Base-by-base conservation (phyloP, 2,329 filamentous ascomycete genomes). In the Rhinocladiella mackenziei region DNA sequence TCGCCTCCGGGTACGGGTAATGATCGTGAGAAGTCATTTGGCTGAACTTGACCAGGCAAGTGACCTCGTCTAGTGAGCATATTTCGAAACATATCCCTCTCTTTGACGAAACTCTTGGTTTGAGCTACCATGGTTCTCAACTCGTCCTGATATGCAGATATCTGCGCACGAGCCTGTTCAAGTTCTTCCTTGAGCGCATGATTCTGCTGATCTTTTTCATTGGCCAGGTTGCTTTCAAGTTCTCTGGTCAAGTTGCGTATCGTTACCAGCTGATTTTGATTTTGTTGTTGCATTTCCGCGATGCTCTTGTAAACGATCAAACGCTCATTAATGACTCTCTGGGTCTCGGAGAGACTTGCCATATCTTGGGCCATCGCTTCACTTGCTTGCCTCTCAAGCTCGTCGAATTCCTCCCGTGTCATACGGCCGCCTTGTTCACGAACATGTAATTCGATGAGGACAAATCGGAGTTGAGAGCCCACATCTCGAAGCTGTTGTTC, bases 31-130 rank as follows among this genome's bases (percentile, higher is more conserved):
- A 94, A 82, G 37, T 81, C 73, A 1, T 82, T 82, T 11, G 77
- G 75, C 30, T 84, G 71, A 48, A 89, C 83, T 9, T 62, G 77
- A 61, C 60, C 76, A 59, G 60, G 73, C 62, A 68, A 81, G 65
- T 80, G 77, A 13, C 80, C 79, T 45, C 81, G 76, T 51, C 92
- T 86, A 55, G 91, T 86, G 20, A 96, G 77, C 72, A 97, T 89
- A 39, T 89, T 88, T 15, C 91, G 83, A 81, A 96, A 97, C 80
- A 96, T 96, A 62, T 98, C 91, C 51, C 92, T 83, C 68, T 98
- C 92, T 58, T 89, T 87, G 62, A 92, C 88, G 64, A 94, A 95
- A 63, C 87, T 94, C 70, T 95, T 87, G 53, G 89, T 86, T 45
- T 89, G 86, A 20, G 84, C 81, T 31, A 84, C 80, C 54, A 95